A percentile compares a stretch with the other conserved stretches of the same genome.
phyloP scores from a whole-genome alignment of 1,284 basidiomycete species.

The Heterobasidion occidentale region DNA sequence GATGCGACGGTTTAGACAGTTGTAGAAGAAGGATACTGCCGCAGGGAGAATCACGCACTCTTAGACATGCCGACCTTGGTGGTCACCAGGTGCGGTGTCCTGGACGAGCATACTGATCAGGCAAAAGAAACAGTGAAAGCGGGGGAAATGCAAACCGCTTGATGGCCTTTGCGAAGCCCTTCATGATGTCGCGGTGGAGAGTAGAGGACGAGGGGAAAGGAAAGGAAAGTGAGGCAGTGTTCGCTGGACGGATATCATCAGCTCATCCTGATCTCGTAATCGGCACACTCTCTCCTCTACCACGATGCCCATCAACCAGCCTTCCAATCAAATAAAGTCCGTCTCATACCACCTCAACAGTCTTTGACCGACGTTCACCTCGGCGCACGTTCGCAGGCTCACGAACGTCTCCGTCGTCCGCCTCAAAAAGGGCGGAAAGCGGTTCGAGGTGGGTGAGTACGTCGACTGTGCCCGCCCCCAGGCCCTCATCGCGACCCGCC shows the following conservation, averaged over 20 bases:
- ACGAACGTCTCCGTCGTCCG: slow-evolving; percentile 97
- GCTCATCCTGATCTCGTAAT: not conserved
- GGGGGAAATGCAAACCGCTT: slow-evolving; percentile 46
- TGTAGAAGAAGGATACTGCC: not conserved
- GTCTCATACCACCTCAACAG: slow-evolving; percentile 4
- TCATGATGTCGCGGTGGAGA: slow-evolving; percentile 7
- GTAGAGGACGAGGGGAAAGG: not conserved
- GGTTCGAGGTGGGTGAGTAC: slow-evolving; percentile 74
- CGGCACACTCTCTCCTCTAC: not conserved
- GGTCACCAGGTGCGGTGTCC: slow-evolving; percentile 85
- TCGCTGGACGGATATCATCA: not conserved
- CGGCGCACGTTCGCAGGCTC: slow-evolving; percentile 40
- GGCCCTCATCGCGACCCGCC: slow-evolving; percentile 10
- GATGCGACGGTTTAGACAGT: not conserved
- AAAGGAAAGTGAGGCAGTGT: not conserved
- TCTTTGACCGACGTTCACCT: slow-evolving; percentile 1
- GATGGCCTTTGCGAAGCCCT: slow-evolving; percentile 69
- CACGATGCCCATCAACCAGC: slow-evolving; percentile 64
- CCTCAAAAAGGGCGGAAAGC: slow-evolving; percentile 93
- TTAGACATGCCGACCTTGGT: slow-evolving; percentile 84
- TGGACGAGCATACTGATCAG: slow-evolving; percentile 16
- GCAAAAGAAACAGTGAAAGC: too few species aligned
- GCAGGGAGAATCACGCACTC: slow-evolving; percentile 50
- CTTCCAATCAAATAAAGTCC: slow-evolving; percentile 84
- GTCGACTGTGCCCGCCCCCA: not conserved